A percentile compares a stretch with the other conserved stretches of the same genome.
phyloP scores from a whole-genome alignment of 306 rosid species.

The Quercus glauca region DNA sequence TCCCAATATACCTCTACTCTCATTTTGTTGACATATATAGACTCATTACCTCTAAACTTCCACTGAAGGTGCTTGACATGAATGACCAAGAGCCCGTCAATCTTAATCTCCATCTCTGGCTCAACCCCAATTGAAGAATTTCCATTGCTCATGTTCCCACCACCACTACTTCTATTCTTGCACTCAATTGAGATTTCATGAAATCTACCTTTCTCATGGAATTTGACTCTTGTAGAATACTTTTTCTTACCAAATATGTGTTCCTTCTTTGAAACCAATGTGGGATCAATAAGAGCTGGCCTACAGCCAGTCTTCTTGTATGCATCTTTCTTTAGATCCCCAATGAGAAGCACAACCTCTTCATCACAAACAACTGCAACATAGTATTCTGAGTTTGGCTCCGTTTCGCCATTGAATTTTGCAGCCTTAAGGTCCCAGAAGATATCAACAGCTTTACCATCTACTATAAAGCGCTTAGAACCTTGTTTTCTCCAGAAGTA shows the following conservation, averaged over 20 bases:
- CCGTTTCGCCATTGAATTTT: conserved; percentile 69
- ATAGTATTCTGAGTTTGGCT: conserved; percentile 73
- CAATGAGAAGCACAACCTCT: conserved; percentile 75
- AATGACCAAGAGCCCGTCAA: conserved; percentile 71
- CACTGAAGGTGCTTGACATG: conserved; percentile 86
- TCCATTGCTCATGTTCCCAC: conserved; percentile 18
- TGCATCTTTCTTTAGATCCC: conserved; percentile 78
- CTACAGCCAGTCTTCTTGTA: conserved; percentile 69
- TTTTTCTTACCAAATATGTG: conserved; percentile 79
- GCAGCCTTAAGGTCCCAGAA: conserved; percentile 88
- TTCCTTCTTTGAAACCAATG: conserved; percentile 69
- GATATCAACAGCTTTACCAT: conserved; percentile 46
- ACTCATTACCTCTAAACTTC: conserved; percentile 91
- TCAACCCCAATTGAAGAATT: conserved; percentile 43
- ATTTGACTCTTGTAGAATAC: conserved; percentile 67
- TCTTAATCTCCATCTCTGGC: conserved; percentile 89
- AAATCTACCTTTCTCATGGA: conserved; percentile 65
- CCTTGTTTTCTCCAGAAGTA: conserved; percentile 88
- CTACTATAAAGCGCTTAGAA: conserved; percentile 57
- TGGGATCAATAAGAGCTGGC: conserved; percentile 75
- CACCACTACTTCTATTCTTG: conserved; percentile 33
- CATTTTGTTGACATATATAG: conserved; percentile 63
- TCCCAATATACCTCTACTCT: conserved; percentile 88
- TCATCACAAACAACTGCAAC: conserved; percentile 78
- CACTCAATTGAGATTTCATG: conserved; percentile 83